These are phyloP conservation scores for Coniochaeta pulveracea DNA, from an alignment of 2,329 filamentous ascomycete species.

Conservation along the genomic window DNA sequence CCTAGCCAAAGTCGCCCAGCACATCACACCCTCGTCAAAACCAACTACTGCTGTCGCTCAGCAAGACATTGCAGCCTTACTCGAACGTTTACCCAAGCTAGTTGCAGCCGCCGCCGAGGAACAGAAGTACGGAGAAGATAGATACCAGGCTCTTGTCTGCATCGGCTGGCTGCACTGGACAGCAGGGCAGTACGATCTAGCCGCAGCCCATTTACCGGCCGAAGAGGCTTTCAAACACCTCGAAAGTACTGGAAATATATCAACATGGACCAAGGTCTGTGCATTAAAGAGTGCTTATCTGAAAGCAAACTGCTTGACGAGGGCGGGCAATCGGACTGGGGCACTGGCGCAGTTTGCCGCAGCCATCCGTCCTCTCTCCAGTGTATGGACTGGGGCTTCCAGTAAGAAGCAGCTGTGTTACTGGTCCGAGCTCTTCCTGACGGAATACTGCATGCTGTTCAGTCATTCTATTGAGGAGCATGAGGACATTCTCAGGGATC, in stretches of 20 bases:
- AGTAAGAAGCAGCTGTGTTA: conserved; percentile 56
- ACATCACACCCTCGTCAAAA: conserved; percentile 21
- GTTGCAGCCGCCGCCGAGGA: conserved; percentile 48
- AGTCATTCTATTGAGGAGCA: conserved; percentile 45
- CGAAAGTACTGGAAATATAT: conserved; percentile 39
- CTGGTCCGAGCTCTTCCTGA: conserved; percentile 71
- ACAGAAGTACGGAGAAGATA: conserved; percentile 39
- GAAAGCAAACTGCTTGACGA: conserved; percentile 52
- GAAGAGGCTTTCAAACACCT: conserved; percentile 41
- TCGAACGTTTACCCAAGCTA: conserved; percentile 34
- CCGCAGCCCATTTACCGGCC: conserved; percentile 52
- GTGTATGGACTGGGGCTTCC: conserved; percentile 35
- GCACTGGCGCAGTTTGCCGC: conserved; percentile 58
- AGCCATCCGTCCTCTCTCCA: conserved; percentile 50
- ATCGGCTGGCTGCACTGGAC: conserved; percentile 79
- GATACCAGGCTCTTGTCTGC: conserved; percentile 72
- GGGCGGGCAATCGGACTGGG: conserved; percentile 36
- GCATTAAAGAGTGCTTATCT: conserved; percentile 70
- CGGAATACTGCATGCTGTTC: conserved; percentile 61
- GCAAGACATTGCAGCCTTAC: not conserved
- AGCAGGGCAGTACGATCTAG: conserved; percentile 54
- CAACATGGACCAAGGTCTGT: conserved; percentile 75
- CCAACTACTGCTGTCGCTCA: conserved; percentile 25
- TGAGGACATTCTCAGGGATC: conserved; percentile 36
- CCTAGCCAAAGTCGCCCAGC: conserved; percentile 44